These are phyloP conservation scores for Sclerotinia borealis DNA, from an alignment of 2,329 filamentous ascomycete species.

Conservation along the genomic window DNA sequence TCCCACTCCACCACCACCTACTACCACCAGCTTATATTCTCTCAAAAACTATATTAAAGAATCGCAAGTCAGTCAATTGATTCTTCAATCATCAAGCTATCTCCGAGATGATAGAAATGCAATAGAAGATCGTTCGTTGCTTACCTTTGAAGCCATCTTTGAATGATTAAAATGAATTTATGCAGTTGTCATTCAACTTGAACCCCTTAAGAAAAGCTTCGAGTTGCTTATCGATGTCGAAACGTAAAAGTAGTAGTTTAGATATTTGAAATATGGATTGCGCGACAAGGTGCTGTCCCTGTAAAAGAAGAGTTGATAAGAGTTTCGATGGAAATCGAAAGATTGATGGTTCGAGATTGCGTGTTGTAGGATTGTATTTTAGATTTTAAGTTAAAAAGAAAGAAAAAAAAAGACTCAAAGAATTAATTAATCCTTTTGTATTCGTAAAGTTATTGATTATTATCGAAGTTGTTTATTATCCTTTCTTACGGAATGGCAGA, in stretches of 20 bases:
- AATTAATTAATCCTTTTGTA: neutral
- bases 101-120: neutral
- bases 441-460: neutral
- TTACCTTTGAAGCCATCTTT: slow-evolving; percentile 37
- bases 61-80: slow-evolving; percentile 19
- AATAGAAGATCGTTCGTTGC: neutral
- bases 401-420: neutral
- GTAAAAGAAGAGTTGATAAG: neutral
- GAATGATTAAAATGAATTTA: slow-evolving; percentile 15
- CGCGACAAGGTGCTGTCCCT: slow-evolving; percentile 9
- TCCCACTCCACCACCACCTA: slow-evolving; percentile 95
- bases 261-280: slow-evolving; percentile 3
- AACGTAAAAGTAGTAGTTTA: slow-evolving; percentile 8
- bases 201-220: slow-evolving; percentile 9
- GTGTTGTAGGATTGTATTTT: too few species aligned
- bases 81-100: neutral
- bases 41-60: slow-evolving; percentile 59
- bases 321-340: neutral
- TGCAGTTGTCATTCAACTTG: slow-evolving; percentile 22
- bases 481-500: neutral
- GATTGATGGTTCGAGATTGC: neutral
- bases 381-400: too few species aligned
- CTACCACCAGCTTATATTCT: slow-evolving; percentile 95
- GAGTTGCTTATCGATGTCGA: slow-evolving; percentile 13
- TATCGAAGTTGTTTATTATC: neutral